Percentiles rank a stretch among this genome's conserved stretches.
These are phyloP conservation scores for Albizia julibrissin DNA, from an alignment of 306 rosid species.

Conservation along the genomic window DNA sequence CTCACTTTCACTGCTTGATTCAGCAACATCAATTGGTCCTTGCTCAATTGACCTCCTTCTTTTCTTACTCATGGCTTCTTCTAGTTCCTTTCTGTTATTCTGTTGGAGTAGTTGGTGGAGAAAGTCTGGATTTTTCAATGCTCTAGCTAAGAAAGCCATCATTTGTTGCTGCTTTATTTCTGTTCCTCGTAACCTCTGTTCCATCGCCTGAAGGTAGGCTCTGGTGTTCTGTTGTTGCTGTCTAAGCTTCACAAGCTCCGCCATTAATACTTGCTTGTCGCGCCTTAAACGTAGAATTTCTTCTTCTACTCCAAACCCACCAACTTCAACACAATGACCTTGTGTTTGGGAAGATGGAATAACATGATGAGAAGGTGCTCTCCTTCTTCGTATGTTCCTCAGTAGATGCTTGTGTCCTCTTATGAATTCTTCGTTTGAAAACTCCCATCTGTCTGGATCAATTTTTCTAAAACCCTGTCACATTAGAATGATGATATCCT, in stretches of 20 bases:
- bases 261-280: conserved; percentile 70
- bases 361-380: conserved; percentile 61
- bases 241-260: conserved; percentile 83
- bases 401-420: conserved; percentile 73
- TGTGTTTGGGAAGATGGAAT: conserved; percentile 42
- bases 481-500: neutral
- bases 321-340: conserved; percentile 64
- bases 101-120: conserved; percentile 69
- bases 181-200: conserved; percentile 66
- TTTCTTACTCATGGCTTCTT: conserved; percentile 71
- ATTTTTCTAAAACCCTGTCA: conserved; percentile 87
- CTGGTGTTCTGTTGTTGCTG: conserved; percentile 85
- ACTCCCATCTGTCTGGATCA: conserved; percentile 91
- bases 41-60: conserved; percentile 85
- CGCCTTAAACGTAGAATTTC: conserved; percentile 66
- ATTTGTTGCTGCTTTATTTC: conserved; percentile 82
- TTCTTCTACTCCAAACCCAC: conserved; percentile 63
- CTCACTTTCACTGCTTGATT: conserved; percentile 37
- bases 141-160: conserved; percentile 95
- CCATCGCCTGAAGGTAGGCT: conserved; percentile 64
- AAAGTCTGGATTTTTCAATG: conserved; percentile 80
- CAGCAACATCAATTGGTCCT: conserved; percentile 43
- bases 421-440: conserved; percentile 76
- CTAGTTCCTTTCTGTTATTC: conserved; percentile 62
- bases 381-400: conserved; percentile 68